phyloP scores from a whole-genome alignment of 495 filamentous ascomycete species.

The Annulohypoxylon nitens region DNA sequence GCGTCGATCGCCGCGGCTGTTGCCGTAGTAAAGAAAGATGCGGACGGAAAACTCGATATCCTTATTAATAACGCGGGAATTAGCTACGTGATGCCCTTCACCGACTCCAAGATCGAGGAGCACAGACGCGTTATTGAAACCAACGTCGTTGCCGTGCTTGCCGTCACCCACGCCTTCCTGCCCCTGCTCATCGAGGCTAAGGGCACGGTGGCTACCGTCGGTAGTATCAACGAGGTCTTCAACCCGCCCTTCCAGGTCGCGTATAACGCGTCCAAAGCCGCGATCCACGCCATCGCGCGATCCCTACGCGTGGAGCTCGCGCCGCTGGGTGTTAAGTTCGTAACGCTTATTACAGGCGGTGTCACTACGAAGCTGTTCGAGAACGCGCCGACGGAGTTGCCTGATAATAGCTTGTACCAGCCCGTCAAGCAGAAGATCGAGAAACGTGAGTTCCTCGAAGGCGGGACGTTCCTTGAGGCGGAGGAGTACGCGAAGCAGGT shows the following conservation, averaged over 20 bases:
- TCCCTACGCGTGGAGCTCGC: conserved; percentile 66
- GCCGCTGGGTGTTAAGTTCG: conserved; percentile 61
- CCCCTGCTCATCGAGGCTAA: conserved; percentile 62
- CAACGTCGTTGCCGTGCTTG: conserved; percentile 67
- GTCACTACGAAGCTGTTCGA: conserved; percentile 47
- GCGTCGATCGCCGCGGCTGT: conserved; percentile 57
- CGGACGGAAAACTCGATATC: conserved; percentile 56
- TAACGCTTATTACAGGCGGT: conserved; percentile 50
- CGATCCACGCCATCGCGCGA: conserved; percentile 57
- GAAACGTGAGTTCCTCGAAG: conserved; percentile 39
- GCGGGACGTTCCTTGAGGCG: conserved; percentile 36
- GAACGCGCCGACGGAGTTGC: conserved; percentile 43
- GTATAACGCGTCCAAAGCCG: conserved; percentile 69
- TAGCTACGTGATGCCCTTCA: conserved; percentile 58
- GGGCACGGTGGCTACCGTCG: conserved; percentile 64
- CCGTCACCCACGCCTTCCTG: conserved; percentile 67
- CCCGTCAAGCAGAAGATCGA: conserved; percentile 35
- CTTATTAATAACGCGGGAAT: conserved; percentile 70
- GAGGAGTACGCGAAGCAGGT: conserved; percentile 51
- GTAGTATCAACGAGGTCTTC: conserved; percentile 62
- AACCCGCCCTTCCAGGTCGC: conserved; percentile 58
- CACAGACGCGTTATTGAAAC: conserved; percentile 63
- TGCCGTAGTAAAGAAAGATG: conserved; percentile 31
- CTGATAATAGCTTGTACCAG: conserved; percentile 39
- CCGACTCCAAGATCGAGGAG: conserved; percentile 62